Evolutionary conservation across 306 rosid species (phyloP), one percentile per base, ranked within the genome.

Genomic region (Malus orientalis): DNA sequence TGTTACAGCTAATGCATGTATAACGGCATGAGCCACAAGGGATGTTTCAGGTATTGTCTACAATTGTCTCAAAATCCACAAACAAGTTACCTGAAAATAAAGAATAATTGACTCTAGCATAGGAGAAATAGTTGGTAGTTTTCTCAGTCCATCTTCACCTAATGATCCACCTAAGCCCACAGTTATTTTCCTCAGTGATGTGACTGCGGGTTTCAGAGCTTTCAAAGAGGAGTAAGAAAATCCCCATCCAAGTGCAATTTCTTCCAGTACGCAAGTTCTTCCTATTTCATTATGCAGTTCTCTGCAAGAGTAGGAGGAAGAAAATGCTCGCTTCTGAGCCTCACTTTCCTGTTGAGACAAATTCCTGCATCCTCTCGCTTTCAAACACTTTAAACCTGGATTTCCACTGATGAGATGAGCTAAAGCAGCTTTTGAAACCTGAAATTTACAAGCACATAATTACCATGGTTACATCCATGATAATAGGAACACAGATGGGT

Each of bases 211-310:
- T 82, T 83, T 85, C 80, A 92, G 78, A 84, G 85, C 88, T 75
- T 84, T 88, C 53, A 90, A 65, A 58, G 93, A 92, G 59, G 81
- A 22, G 84, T 70, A 81, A 76, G 92, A 87, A 85, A 92, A 83
- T 69, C 93, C 96, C 97, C 97, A 92, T 51, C 97, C 97, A 78
- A 92, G 55, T 61, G 83, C 81, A 73, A 90, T 74, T 82, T 88
- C 96, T 80, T 90, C 93, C 85, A 92, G 82, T 65, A 70, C 80
- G 83, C 85, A 68, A 72, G 76, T 81, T 73, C 82, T 85, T 55
- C 92, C 87, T 70, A 88, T 81, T 62, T 75, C 86, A 74, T 78
- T 55, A 45, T 75, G 80, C 30, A 84, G 77, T 81, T 77, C 86
- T 76, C 86, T 84, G 78, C 73, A 72, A 47, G 38, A 71, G 79